Evolutionary conservation across 2,329 filamentous ascomycete genomes (phyloP).

Genomic region (Botrytis hyacinthi): DNA sequence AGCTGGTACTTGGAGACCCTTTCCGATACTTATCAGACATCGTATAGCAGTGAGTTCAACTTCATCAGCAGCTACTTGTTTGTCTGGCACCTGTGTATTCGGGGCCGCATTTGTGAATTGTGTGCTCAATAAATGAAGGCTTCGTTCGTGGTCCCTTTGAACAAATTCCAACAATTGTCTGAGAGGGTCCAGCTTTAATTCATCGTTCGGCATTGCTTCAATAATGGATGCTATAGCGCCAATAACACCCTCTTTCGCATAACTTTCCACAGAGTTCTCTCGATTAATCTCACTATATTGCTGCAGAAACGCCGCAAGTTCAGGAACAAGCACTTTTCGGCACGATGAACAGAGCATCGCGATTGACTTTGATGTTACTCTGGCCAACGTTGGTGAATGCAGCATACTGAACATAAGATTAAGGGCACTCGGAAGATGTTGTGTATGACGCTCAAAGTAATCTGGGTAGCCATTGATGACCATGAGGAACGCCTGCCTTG

Average conservation of each 20-base stretch:
- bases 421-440: conserved; percentile 66
- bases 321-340: conserved; percentile 62
- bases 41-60: conserved; percentile 52
- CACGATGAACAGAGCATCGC: conserved; percentile 73
- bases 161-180: conserved; percentile 60
- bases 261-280: conserved; percentile 59
- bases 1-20: conserved; percentile 65
- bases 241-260: conserved; percentile 70
- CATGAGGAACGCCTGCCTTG: conserved; percentile 66
- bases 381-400: conserved; percentile 58
- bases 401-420: conserved; percentile 73
- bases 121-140: conserved; percentile 30
- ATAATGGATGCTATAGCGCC: conserved; percentile 73
- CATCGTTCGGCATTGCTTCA: conserved; percentile 64
- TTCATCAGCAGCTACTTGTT: conserved; percentile 36
- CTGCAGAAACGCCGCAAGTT: conserved; percentile 66
- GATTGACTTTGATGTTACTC: conserved; percentile 73
- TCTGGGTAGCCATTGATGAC: conserved; percentile 71
- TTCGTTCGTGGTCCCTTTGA: conserved; percentile 56
- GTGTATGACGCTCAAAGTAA: conserved; percentile 70
- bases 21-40: conserved; percentile 68
- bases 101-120: not conserved
- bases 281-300: conserved; percentile 67
- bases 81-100: not conserved
- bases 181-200: conserved; percentile 53